A percentile compares a stretch with the other conserved stretches of the same genome.
Conservation (phyloP, 2,329 filamentous ascomycete genomes). For the Cladosporium sp. region DNA sequence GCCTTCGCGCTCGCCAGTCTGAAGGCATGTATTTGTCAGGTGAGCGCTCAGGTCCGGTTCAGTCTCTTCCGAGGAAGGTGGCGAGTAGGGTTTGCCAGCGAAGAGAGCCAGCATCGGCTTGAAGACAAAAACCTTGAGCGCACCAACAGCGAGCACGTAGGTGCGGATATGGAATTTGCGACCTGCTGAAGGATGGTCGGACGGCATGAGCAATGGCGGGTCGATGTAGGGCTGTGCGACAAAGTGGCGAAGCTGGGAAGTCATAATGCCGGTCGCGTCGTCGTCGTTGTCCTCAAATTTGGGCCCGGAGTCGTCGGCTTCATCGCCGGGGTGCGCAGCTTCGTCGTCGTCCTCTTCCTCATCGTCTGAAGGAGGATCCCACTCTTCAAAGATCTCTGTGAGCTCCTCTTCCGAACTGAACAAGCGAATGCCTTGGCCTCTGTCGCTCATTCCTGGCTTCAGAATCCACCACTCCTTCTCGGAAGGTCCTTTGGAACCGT, state of each 20-base stretch:
- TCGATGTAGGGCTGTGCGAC: slow-evolving; percentile 94
- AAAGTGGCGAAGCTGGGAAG: slow-evolving; percentile 92
- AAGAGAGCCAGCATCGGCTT: slow-evolving; percentile 90
- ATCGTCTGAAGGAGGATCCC: slow-evolving; percentile 75
- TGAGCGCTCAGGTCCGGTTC: slow-evolving; percentile 66
- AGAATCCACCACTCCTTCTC: slow-evolving; percentile 88
- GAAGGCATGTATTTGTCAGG: slow-evolving; percentile 93
- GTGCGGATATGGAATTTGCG: slow-evolving; percentile 94
- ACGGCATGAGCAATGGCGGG: slow-evolving; percentile 70
- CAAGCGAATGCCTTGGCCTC: slow-evolving; percentile 86
- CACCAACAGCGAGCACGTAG: slow-evolving; percentile 81
- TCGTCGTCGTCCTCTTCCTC: slow-evolving; percentile 56
- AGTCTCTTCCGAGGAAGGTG: slow-evolving; percentile 54
- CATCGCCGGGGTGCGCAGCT: slow-evolving; percentile 37
- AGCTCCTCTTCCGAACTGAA: slow-evolving; percentile 84
- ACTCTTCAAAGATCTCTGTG: slow-evolving; percentile 84
- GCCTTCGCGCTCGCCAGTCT: slow-evolving; percentile 56
- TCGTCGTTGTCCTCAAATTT: slow-evolving; percentile 44
- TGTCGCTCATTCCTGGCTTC: slow-evolving; percentile 96
- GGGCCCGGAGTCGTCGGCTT: slow-evolving; percentile 24
- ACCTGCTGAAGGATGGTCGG: slow-evolving; percentile 50
- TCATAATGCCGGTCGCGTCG: slow-evolving; percentile 62
- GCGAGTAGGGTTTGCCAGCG: slow-evolving; percentile 69
- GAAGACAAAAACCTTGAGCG: slow-evolving; percentile 82
- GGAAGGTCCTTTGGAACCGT: slow-evolving; percentile 49